These are phyloP conservation scores for Apiotrichum siamense DNA, from an alignment of 1,284 basidiomycete species.

Conservation along the genomic window DNA sequence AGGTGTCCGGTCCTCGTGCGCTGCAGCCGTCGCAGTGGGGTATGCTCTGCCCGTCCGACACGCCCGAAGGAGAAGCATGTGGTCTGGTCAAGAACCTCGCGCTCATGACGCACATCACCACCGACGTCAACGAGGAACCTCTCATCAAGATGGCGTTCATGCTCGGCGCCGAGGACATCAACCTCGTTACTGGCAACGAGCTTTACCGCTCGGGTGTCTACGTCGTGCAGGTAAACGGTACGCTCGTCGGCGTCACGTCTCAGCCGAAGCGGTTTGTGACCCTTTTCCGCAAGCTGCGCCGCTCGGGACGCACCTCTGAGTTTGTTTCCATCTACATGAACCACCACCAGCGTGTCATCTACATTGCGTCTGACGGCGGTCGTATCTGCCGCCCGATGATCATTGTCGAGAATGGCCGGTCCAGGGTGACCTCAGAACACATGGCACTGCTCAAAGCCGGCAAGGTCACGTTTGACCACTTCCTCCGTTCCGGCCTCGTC, in stretches of 20 bases:
- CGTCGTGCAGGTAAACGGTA: slow-evolving; percentile 95
- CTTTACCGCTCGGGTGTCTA: slow-evolving; percentile 88
- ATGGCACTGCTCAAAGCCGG: slow-evolving; percentile 77
- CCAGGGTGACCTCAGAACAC: slow-evolving; percentile 75
- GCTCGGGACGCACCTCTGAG: slow-evolving; percentile 87
- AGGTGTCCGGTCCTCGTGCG: slow-evolving; percentile 95
- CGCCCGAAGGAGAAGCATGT: slow-evolving; percentile 98
- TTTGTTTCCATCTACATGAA: slow-evolving; percentile 98
- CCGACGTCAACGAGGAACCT: slow-evolving; percentile 94
- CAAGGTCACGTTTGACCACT: slow-evolving; percentile 84
- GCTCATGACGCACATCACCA: slow-evolving; percentile 99
- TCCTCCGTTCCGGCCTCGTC: slow-evolving; percentile 88
- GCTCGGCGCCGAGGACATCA: slow-evolving; percentile 96
- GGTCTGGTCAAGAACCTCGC: slow-evolving; percentile 98
- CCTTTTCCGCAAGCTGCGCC: slow-evolving; percentile 85
- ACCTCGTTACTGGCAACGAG: slow-evolving; percentile 86
- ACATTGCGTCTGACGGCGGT: slow-evolving; percentile 96
- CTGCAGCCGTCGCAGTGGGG: slow-evolving; percentile 99
- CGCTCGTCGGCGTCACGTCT: slow-evolving; percentile 87
- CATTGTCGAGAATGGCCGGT: slow-evolving; percentile 79
- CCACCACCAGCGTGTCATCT: slow-evolving; percentile 87
- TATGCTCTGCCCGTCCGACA: slow-evolving; percentile 96
- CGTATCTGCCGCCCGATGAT: slow-evolving; percentile 98
- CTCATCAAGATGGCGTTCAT: slow-evolving; percentile 85
- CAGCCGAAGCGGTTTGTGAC: slow-evolving; percentile 79